phyloP scores from a whole-genome alignment of 257 asterid genomes.

The Buddleja alternifolia region DNA sequence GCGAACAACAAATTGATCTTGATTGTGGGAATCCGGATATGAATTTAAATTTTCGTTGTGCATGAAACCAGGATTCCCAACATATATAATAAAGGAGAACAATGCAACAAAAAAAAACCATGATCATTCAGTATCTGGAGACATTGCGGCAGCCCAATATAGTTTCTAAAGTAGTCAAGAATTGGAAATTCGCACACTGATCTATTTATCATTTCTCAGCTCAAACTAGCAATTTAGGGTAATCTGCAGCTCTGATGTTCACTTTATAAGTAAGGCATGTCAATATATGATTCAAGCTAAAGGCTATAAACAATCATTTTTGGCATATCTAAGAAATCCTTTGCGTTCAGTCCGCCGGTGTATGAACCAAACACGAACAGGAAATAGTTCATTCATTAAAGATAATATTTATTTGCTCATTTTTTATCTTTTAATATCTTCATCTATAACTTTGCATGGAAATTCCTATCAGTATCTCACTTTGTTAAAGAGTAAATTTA shows the following conservation, averaged over 20 bases:
- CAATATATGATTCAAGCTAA: background rate
- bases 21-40: too few species aligned
- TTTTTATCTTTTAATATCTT: background rate
- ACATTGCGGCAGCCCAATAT: background rate
- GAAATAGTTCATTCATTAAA: background rate
- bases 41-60: too few species aligned
- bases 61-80: too few species aligned
- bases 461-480: background rate
- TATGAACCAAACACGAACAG: slow-evolving; percentile 4
- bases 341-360: slow-evolving; percentile 2
- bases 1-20: too few species aligned
- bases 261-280: background rate
- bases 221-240: background rate
- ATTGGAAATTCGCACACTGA: background rate
- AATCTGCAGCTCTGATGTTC: background rate
- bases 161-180: background rate
- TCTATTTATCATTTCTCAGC: background rate
- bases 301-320: background rate
- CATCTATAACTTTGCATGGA: background rate
- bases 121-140: background rate
- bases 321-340: background rate
- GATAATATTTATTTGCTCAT: background rate
- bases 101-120: background rate
- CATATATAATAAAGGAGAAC: too few species aligned
- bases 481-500: background rate